Evolutionary conservation across 495 filamentous ascomycete genomes (phyloP).

Genomic region (Annulohypoxylon moriforme): DNA sequence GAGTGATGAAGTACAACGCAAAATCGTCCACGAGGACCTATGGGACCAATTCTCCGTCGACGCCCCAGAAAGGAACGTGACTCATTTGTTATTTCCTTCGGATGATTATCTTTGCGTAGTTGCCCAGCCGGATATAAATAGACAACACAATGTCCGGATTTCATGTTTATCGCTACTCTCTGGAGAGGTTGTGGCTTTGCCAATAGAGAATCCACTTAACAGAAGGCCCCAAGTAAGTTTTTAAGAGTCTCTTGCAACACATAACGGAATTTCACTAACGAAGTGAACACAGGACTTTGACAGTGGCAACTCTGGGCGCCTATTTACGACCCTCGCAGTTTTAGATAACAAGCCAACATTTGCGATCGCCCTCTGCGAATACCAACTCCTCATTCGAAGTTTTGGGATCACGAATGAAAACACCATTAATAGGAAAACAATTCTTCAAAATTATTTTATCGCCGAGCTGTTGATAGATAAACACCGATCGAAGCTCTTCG

Average conservation of each 20-base stretch:
- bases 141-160: constrained; percentile 27
- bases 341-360: constrained; percentile 40
- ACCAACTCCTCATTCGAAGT: constrained; percentile 44
- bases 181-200: background rate
- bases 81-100: constrained; percentile 44
- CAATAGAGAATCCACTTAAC: constrained; percentile 7
- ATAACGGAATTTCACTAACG: background rate
- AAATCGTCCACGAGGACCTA: background rate
- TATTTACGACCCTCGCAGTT: constrained; percentile 50
- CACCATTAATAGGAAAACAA: constrained; percentile 21
- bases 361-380: constrained; percentile 47
- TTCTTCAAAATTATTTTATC: constrained; percentile 47
- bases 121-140: constrained; percentile 44
- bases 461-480: constrained; percentile 45
- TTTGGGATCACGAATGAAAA: constrained; percentile 10
- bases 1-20: background rate
- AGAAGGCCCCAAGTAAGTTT: constrained; percentile 27
- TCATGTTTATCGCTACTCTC: constrained; percentile 2
- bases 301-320: constrained; percentile 37
- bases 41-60: constrained; percentile 25
- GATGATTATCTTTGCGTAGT: constrained; percentile 42
- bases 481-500: constrained; percentile 42
- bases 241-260: background rate
- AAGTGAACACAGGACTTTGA: constrained; percentile 37
- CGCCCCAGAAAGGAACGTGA: constrained; percentile 42